Evolutionary conservation across 768 basidiomycete species (phyloP), one percentile per base, ranked within the genome.

Genomic region (Calocera cornea): DNA sequence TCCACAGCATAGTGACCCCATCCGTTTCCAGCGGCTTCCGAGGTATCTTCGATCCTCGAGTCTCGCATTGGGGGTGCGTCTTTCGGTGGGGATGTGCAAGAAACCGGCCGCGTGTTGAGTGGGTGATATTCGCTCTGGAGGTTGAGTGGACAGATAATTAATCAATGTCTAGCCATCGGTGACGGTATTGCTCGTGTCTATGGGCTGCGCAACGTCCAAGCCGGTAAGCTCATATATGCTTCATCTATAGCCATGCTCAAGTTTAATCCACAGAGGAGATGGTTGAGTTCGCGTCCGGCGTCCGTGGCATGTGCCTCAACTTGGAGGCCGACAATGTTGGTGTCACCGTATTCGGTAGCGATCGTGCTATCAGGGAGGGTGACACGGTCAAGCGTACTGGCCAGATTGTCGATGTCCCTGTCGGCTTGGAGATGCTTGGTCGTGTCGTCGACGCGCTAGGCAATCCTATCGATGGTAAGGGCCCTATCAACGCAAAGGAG

Each of bases 261-360:
- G 3, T 38, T 24, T 31, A 31, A 41, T 66, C 66, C 34, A 64
- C 79, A 94, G 97, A 99, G 82, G 97, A 99, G 87, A 99, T 99
- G 97, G 97, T 99, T 86, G 97, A 99, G 86, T 99, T 99, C 86
- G 92, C 95, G 64, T 98, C 97, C 65, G 97, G 97, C 80, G 87
- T 99, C 75, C 95, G 97, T 78, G 97, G 97, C 84, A 99, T 99
- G 97, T 97, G 95, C 80, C 81, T 99, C 80, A 99, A 99, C 90
- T 89, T 99, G 87, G 97, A 99, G 82, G 93, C 95, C 81, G 97
- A 98, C 88, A 97, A 97, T 75, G 95, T 98, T 84, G 97, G 97
- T 92, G 93, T 99, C 76, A 93, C 97, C 83, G 95, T 98, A 83
- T 99, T 99, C 85, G 90, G 89, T 86, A 90, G 89, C 77, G 90